Conservation (phyloP, 768 basidiomycete species). For the Tremella fuciformis region DNA sequence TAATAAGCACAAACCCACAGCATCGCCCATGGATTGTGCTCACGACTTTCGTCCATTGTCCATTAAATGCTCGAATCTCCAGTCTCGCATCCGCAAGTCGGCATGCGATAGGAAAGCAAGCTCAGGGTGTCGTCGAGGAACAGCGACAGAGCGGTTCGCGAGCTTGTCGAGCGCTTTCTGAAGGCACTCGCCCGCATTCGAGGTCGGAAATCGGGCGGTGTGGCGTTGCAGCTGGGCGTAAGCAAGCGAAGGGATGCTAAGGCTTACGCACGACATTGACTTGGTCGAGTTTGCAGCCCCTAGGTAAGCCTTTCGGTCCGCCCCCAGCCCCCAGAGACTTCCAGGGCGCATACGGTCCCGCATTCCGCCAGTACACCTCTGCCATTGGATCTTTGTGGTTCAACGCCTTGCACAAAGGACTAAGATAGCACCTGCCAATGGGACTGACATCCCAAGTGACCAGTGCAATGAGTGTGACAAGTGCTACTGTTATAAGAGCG, state of each 20-base stretch:
- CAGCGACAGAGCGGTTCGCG: conserved; percentile 17
- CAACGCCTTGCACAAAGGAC: conserved; percentile 33
- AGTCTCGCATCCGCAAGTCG: conserved; percentile 35
- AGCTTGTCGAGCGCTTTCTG: conserved; percentile 31
- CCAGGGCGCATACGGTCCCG: conserved; percentile 42
- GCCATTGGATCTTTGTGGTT: conserved; percentile 19
- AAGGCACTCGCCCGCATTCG: conserved; percentile 19
- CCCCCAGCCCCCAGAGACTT: conserved; percentile 32
- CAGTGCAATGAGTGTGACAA: conserved; percentile 25
- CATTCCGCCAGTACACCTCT: conserved; percentile 40
- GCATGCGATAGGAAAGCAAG: conserved; percentile 35
- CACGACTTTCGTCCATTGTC: conserved; percentile 43
- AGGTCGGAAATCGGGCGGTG: conserved; percentile 41
- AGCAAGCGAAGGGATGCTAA: background rate
- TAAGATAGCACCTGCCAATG: conserved; percentile 31
- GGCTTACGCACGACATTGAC: conserved; percentile 37
- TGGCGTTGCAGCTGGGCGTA: conserved; percentile 43
- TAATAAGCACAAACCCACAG: conserved; percentile 4
- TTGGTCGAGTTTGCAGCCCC: conserved; percentile 43
- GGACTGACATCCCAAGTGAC: conserved; percentile 37
- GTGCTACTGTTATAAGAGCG: conserved; percentile 3
- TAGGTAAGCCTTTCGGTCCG: conserved; percentile 32
- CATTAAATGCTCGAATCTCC: conserved; percentile 37
- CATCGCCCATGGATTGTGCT: conserved; percentile 13
- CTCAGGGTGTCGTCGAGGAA: conserved; percentile 34